Percentiles rank a stretch among this genome's conserved stretches.
Evolutionary conservation across 2,329 filamentous ascomycete genomes (phyloP).

Genomic region (Coniochaeta pulveracea): DNA sequence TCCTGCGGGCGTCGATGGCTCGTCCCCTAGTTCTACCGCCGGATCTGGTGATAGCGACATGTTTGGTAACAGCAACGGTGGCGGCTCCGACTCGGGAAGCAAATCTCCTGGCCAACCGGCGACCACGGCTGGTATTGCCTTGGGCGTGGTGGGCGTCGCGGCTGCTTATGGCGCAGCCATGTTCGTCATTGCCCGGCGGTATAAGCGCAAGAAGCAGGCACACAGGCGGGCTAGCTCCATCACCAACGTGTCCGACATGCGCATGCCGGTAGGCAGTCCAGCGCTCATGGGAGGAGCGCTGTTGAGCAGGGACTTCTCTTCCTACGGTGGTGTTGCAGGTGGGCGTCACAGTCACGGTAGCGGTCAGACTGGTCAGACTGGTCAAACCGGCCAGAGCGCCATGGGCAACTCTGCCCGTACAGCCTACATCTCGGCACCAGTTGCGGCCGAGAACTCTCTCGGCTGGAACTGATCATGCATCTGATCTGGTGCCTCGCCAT

Average conservation of each 20-base stretch:
- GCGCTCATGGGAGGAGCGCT: slow-evolving; percentile 61
- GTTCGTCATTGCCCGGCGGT: slow-evolving; percentile 84
- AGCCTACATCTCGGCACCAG: slow-evolving; percentile 71
- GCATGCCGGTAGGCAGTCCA: slow-evolving; percentile 36
- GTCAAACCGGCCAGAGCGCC: slow-evolving; percentile 32
- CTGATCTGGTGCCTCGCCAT: slow-evolving; percentile 8
- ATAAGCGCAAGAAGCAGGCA: slow-evolving; percentile 72
- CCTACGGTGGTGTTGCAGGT: slow-evolving; percentile 36
- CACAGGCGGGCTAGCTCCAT: slow-evolving; percentile 72
- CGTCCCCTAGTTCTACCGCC: slow-evolving; percentile 19
- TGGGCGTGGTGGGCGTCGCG: slow-evolving; percentile 67
- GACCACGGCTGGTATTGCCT: slow-evolving; percentile 58
- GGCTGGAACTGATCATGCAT: slow-evolving; percentile 68
- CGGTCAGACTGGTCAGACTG: no score
- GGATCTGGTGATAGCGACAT: slow-evolving; percentile 21
- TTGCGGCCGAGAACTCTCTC: slow-evolving; percentile 88
- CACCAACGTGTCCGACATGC: slow-evolving; percentile 44
- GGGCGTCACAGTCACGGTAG: slow-evolving; percentile 48
- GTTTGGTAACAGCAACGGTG: slow-evolving; percentile 23
- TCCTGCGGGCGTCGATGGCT: slow-evolving; percentile 23
- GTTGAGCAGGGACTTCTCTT: slow-evolving; percentile 41
- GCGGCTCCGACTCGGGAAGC: background rate
- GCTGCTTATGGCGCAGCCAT: slow-evolving; percentile 88
- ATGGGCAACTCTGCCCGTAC: slow-evolving; percentile 43
- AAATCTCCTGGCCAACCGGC: slow-evolving; percentile 45